Percentiles rank a stretch among this genome's conserved stretches.
Evolutionary conservation across 2,329 filamentous ascomycete genomes (phyloP).

Genomic region (Penicillium sclerotiorum): DNA sequence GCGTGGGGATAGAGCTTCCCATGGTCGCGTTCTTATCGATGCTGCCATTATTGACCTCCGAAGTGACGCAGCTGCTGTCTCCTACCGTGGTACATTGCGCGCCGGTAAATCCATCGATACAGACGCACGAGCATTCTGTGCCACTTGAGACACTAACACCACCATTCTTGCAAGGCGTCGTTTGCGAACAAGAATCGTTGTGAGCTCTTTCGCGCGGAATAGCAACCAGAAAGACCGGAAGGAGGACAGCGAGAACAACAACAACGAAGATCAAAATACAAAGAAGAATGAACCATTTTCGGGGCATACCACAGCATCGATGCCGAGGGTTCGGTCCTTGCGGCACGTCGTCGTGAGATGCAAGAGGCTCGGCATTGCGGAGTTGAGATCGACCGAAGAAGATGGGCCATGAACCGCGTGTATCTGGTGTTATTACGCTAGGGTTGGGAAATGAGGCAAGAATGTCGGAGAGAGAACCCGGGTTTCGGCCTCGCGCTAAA

Average conservation of each 20-base stretch:
- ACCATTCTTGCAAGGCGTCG: conserved; percentile 73
- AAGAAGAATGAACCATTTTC: conserved; percentile 73
- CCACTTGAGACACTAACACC: conserved; percentile 72
- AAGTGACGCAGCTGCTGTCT: conserved; percentile 60
- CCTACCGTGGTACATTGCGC: conserved; percentile 55
- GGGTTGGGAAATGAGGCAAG: conserved; percentile 67
- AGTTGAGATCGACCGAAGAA: conserved; percentile 40
- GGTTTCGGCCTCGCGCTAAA: conserved; percentile 44
- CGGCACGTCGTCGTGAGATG: conserved; percentile 24
- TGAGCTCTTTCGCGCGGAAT: conserved; percentile 54
- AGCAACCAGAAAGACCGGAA: conserved; percentile 70
- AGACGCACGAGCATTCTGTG: conserved; percentile 79
- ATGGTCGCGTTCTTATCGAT: conserved; percentile 69
- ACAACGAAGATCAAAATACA: conserved; percentile 69
- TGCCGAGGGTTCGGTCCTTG: conserved; percentile 45
- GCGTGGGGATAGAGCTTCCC: conserved; percentile 73
- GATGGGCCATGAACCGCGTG: conserved; percentile 41
- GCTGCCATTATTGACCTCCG: conserved; percentile 43
- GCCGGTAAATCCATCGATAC: conserved; percentile 84
- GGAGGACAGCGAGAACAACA: conserved; percentile 76
- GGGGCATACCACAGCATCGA: conserved; percentile 79
- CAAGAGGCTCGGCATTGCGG: conserved; percentile 32
- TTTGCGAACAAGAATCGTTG: conserved; percentile 57
- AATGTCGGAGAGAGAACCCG: conserved; percentile 64
- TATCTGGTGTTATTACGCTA: conserved; percentile 43